Conservation (phyloP, 768 basidiomycete species). For the Xanthoconium purpureum region DNA sequence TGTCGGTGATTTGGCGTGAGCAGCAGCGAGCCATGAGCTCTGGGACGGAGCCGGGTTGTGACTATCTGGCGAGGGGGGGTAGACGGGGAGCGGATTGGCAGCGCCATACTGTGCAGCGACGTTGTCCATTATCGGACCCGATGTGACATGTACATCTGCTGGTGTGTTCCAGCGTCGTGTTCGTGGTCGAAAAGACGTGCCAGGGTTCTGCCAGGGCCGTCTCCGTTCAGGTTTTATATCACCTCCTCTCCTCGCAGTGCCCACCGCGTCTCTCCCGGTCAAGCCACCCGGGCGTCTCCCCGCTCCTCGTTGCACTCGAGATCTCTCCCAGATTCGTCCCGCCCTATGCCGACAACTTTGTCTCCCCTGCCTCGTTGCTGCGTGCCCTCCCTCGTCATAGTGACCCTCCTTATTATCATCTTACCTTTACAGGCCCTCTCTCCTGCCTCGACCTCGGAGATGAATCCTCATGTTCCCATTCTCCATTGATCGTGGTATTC, state of each 20-base stretch:
- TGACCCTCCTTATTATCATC: constrained; percentile 21
- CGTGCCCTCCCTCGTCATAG: constrained; percentile 19
- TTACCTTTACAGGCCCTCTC: constrained; percentile 18
- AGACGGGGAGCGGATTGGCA: constrained; percentile 30
- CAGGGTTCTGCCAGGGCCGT: constrained; percentile 25
- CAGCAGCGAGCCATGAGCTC: constrained; percentile 5
- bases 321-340: constrained; percentile 13
- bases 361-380: constrained; percentile 19
- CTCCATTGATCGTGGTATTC: constrained; percentile 26
- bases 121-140: constrained; percentile 34
- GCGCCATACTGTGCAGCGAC: constrained; percentile 31
- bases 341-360: constrained; percentile 21
- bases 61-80: constrained; percentile 30
- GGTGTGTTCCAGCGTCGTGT: constrained; percentile 18
- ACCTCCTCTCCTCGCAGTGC: constrained; percentile 16
- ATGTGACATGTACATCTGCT: constrained; percentile 34
- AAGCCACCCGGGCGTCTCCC: constrained; percentile 13
- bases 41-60: constrained; percentile 20
- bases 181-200: constrained; percentile 32
- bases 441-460: constrained; percentile 32
- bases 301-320: constrained; percentile 15
- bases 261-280: constrained; percentile 3
- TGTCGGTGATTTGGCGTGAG: constrained; percentile 4
- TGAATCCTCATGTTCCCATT: constrained; percentile 34
- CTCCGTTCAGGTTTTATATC: constrained; percentile 31